Evolutionary conservation across 306 rosid species (phyloP).

Genomic region (Myrica gale): DNA sequence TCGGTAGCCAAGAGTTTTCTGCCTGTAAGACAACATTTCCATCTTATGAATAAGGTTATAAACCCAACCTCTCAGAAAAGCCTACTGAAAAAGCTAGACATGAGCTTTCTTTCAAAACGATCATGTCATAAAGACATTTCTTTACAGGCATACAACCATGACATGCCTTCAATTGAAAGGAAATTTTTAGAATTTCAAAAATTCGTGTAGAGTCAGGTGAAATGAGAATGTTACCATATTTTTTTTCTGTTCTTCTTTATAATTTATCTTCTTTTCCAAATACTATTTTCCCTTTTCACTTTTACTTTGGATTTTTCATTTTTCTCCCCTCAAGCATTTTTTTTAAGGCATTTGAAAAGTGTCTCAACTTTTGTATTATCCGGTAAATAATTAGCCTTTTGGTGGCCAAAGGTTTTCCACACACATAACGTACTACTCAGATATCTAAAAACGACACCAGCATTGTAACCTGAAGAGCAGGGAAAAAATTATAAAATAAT

Average conservation of each 20-base stretch:
- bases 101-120: neutral
- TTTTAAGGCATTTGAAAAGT: neutral
- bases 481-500: neutral
- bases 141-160: neutral
- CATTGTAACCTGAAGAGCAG: neutral
- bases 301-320: neutral
- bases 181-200: too few species aligned
- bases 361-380: neutral
- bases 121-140: neutral
- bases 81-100: neutral
- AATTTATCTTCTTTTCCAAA: neutral
- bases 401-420: neutral
- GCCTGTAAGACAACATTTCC: conserved; percentile 55
- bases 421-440: neutral
- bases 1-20: conserved; percentile 82
- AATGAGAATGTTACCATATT: neutral
- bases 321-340: neutral
- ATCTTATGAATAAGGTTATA: conserved; percentile 21
- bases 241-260: neutral
- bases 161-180: too few species aligned
- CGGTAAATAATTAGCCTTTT: neutral
- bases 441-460: neutral
- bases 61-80: neutral
- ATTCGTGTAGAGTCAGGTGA: neutral
- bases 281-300: neutral